Base-by-base conservation (phyloP, 176 grass and related monocot species). In the Aegilops umbellulata region DNA sequence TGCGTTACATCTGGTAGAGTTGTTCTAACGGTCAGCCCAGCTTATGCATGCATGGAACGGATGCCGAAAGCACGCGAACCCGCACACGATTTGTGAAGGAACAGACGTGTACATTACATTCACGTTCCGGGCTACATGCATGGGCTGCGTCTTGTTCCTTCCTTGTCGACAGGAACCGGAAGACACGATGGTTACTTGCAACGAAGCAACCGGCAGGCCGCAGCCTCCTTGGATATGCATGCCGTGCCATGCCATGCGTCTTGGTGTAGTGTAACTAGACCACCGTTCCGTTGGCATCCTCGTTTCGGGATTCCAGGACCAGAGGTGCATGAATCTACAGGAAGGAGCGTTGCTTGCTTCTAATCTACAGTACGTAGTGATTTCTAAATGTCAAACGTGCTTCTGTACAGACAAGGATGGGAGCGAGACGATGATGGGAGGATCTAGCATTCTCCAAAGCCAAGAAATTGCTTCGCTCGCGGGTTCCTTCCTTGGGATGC, bases 301-400 rank as follows among this genome's bases (percentile, higher is more conserved):
- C 12, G 3, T 23, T 51, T 72, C 24, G 42, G 19, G 24, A 26
- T 13, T 35, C 25, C 27, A 25, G 60, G 25, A 12, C 49, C 76
- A 80, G 81, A 84, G 85, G 76, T 91, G 75, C 85, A 91, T 68
- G 81, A 44, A 42, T 42, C 10, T 42, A 42, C 41, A 42, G 41
- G 10, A 42, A 42, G 15, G 60, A 58, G 31, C 25, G 36, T 16
- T 16, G 13, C 62, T 9, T 31, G 25, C 17, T 14, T 76, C 73
- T 53, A 32, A 4, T 41, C 47, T 17, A 51, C 41, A 10, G 46
- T 47, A 47, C 41, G 41, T 7, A 51, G 47, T 49, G 24, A 44
- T 42, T 46, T 26, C 12, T 73, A 60, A 29, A 55, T 16, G 13
- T 2, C 58, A 25, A 61, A 47, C 60, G 60, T 91, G 85, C 35